Evolutionary conservation across 2,329 filamentous ascomycete genomes (phyloP), one percentile per base, ranked within the genome.

Genomic region (Calonectria pteridis): DNA sequence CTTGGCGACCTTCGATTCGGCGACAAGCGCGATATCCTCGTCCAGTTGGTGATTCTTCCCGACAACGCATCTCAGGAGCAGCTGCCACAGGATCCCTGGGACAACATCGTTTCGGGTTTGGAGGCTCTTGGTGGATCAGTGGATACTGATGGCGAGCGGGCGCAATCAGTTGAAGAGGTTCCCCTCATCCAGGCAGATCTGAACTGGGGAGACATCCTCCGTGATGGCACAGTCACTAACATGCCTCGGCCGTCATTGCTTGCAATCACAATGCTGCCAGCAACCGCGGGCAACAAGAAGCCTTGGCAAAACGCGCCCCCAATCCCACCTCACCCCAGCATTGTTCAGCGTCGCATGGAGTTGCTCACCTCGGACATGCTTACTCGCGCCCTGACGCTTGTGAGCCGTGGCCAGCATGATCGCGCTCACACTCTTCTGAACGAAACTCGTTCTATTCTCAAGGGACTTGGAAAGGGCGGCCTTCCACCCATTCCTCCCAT

Each of bases 341-440:
- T 99, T 73, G 96, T 99, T 9, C 97, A 99, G 85, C 92, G 97
- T 50, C 94, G 97, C 58, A 99, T 99, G 97, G 97, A 99, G 85
- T 89, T 99, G 35, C 90, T 99, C 67, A 98, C 97, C 3, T 98
- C 96, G 1, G 97, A 99, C 83, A 99, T 99, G 97, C 90, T 99
- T 76, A 98, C 95, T 10, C 91, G 97, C 72, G 96, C 97, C 18
- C 87, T 99, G 74, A 98, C 95, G 0, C 90, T 99, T 26, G 96
- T 98, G 26, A 95, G 95, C 73, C 92, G 95, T 46, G 95, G 95
- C 40, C 96, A 98, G 85, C 95, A 98, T 82, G 97, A 99, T 81
- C 94, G 96, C 43, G 97, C 96, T 0, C 94, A 98, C 79, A 97
- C 98, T 70, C 91, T 99, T 4, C 89, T 99, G 46, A 94, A 94